Evolutionary conservation across 1,284 basidiomycete genomes (phyloP).

Genomic region (Sanghuangporus sanghuang): DNA sequence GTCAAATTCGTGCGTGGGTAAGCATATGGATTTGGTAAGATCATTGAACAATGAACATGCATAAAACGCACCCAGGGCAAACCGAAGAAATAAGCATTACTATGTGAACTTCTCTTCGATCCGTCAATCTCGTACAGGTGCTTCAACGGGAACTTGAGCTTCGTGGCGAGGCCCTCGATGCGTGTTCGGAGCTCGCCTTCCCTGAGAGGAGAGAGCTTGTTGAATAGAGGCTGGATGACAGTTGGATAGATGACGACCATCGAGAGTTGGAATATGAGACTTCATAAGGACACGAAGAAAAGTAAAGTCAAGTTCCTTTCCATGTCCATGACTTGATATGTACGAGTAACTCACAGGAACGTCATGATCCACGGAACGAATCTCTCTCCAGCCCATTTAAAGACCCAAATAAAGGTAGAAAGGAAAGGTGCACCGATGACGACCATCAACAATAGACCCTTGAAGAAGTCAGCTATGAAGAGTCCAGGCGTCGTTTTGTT

Average conservation of each 20-base stretch:
- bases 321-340: slow-evolving; percentile 20
- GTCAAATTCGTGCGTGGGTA: background rate
- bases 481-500: slow-evolving; percentile 85
- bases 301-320: no score
- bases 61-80: slow-evolving; percentile 80
- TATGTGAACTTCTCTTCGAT: slow-evolving; percentile 90
- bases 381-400: slow-evolving; percentile 87
- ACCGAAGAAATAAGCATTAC: slow-evolving; percentile 94
- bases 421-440: slow-evolving; percentile 86
- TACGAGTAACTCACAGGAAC: slow-evolving; percentile 54
- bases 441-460: slow-evolving; percentile 71
- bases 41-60: background rate
- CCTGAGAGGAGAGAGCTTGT: slow-evolving; percentile 87
- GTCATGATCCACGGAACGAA: slow-evolving; percentile 89
- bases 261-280: slow-evolving; percentile 76
- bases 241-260: slow-evolving; percentile 87
- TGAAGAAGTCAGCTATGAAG: slow-evolving; percentile 77
- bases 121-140: slow-evolving; percentile 97
- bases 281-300: slow-evolving; percentile 26
- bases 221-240: slow-evolving; percentile 94
- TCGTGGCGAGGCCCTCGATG: slow-evolving; percentile 70
- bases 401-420: slow-evolving; percentile 82
- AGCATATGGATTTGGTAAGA: background rate
- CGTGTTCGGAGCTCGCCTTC: slow-evolving; percentile 69
- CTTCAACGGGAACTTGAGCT: slow-evolving; percentile 90